Evolutionary conservation across 75 land plant species (phyloP).

Genomic region (Pinus tabuliformis): DNA sequence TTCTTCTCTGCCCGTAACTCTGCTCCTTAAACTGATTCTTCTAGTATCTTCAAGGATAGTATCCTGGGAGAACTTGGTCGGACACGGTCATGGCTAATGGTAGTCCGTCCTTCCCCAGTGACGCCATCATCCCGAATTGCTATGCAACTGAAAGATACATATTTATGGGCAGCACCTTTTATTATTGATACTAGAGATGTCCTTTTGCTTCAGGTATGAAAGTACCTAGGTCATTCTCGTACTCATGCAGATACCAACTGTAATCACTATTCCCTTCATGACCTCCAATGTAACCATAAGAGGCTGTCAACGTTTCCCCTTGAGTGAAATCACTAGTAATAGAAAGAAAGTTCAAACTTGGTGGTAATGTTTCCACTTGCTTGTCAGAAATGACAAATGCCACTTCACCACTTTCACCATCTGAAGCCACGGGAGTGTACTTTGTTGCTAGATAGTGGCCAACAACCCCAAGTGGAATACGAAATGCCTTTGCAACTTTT

Average conservation of each 20-base stretch:
- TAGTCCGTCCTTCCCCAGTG: conserved; percentile 67
- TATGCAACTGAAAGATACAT: conserved; percentile 79
- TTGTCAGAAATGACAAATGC: conserved; percentile 68
- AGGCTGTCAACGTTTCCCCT: conserved; percentile 87
- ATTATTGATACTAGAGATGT: conserved; percentile 75
- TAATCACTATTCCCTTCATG: conserved; percentile 93
- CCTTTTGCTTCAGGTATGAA: conserved; percentile 23
- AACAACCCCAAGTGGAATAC: conserved; percentile 90
- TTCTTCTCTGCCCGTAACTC: conserved; percentile 64
- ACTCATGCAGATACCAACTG: conserved; percentile 89
- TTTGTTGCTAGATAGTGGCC: conserved; percentile 88
- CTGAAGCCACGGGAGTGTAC: conserved; percentile 85
- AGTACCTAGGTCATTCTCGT: no score
- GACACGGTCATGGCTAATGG: conserved; percentile 60
- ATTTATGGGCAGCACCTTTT: conserved; percentile 73
- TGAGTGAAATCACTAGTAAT: conserved; percentile 81
- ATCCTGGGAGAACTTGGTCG: conserved; percentile 76
- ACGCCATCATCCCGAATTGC: conserved; percentile 83
- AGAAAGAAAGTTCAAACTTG: conserved; percentile 85
- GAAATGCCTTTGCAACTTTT: conserved; percentile 94
- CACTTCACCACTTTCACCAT: conserved; percentile 94
- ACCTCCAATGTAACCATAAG: conserved; percentile 95
- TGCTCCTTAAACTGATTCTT: conserved; percentile 62
- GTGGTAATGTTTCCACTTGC: conserved; percentile 84
- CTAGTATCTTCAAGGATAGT: conserved; percentile 64